Base-by-base conservation (phyloP, 2,329 filamentous ascomycete genomes). In the Fusarium sp. region DNA sequence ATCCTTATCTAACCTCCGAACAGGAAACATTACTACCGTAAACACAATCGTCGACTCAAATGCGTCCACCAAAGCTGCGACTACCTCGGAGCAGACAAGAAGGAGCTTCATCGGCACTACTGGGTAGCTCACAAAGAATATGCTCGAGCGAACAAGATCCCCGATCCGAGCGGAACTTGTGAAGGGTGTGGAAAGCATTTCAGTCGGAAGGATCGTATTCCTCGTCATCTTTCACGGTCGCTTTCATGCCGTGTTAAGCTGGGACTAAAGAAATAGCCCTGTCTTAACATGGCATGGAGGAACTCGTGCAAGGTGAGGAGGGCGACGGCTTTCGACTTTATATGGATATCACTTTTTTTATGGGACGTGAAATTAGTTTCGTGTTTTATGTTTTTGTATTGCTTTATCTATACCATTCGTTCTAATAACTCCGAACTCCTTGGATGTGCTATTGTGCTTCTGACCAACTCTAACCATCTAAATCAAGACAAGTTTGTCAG, bases 221-320 rank as follows among this genome's bases (percentile, higher is more conserved):
- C 9, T 33, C 55, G 54, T 10, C 73, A 75, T 61, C 69, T 56
- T 23, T 15, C 30, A 6, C 63, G 37, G 7, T 66, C 6, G 45
- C 45, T 45, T 15, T n/a, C 15, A 27, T 73, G 62, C 53, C 60
- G 70, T 59, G 12, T 68, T 48, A 69, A 64, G 38, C 18, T 73
- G 9, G 49, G 60, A 30, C 58, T 62, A 52, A 38, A 58, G n/a
- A 23, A 37, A 44, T 49, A 14, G 45, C 50, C 37, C 33, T 20
- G n/a, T 17, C 46, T 60, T 45, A 14, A 27, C 23, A 20, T 27
- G 42, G 9, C 32, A 42, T 44, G 26, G 20, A 17, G 15, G 49
- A 61, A 27, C 8, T 10, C 3, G 37, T 33, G 20, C 37, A 60
- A 27, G 17, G 14, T 38, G 26, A 33, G 7, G 40, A 46, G 9